Evolutionary conservation across 2,329 filamentous ascomycete genomes (phyloP), one percentile per base, ranked within the genome.

Genomic region (Aspergillus japonicus): DNA sequence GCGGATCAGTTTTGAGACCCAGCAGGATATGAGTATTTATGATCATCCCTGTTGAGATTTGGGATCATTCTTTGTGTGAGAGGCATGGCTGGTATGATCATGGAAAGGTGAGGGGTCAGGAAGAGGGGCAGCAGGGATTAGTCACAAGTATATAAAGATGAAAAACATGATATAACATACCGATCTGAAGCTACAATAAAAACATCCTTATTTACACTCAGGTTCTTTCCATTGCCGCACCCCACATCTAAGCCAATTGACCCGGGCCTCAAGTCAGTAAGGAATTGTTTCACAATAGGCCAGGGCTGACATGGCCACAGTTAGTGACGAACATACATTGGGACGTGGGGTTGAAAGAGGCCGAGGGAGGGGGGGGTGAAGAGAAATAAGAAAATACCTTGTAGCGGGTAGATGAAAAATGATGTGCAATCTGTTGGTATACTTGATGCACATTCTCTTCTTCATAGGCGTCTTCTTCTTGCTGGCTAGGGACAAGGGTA

Each of bases 191-290:
- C 94, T 60, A 98, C 74, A 56, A 97, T 89, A 78, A 90, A 92
- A 52, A 96, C 78, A 68, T 85, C 78, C 23, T 82, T 83, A 77
- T 96, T 96, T 59, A 96, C 89, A 61, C 84, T 81, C 62, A 98
- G 81, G 75, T 98, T 97, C 81, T 98, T 98, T 67, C 95, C 95
- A 78, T 99, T 99, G 61, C 95, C 95, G 77, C 95, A 98, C 62
- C 95, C 95, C 58, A 98, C 83, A 76, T 99, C 95, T 33, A 96
- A 82, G 10, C 95, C 95, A 58, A 98, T 78, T 53, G 90, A 85
- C 26, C 93, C 94, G 12, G 87, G 78, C 0, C 82, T 73, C 51
- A 90, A 84, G 33, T 80, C 79, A 53, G 81, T 78, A 39, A 98
- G 84, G 74, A 97, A 98, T 39, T 81, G 81, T 63, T 92, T 86